These are phyloP conservation scores for Chloranthus sessilifolius DNA, from an alignment of 164 flowering plant genomes.

Conservation along the genomic window DNA sequence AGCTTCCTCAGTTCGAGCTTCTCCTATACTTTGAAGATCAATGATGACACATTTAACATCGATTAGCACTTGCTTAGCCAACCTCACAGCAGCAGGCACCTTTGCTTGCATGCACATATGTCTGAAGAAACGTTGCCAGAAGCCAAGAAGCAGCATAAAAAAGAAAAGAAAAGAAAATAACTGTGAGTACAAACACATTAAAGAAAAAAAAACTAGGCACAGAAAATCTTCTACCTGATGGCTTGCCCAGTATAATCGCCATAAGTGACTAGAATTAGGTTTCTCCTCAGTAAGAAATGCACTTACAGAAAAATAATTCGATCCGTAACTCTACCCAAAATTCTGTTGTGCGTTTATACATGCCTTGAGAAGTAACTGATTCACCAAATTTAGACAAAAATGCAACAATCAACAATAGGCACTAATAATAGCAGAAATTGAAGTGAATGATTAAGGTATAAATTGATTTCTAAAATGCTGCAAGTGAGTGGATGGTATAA, in stretches of 20 bases:
- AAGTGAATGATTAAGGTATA: too few species aligned
- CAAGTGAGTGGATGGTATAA: too few species aligned
- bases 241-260: constrained; percentile 96
- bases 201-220: neutral
- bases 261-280: constrained; percentile 67
- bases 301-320: constrained; percentile 77
- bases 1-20: constrained; percentile 98
- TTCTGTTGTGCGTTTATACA: constrained; percentile 87
- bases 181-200: too few species aligned
- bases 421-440: too few species aligned
- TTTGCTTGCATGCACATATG: constrained; percentile 99
- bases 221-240: constrained; percentile 66
- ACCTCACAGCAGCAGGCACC: constrained; percentile 83
- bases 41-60: constrained; percentile 88
- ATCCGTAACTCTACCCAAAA: constrained; percentile 95
- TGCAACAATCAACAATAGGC: too few species aligned
- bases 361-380: too few species aligned
- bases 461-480: too few species aligned
- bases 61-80: constrained; percentile 69
- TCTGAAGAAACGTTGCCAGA: constrained; percentile 87
- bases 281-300: constrained; percentile 57
- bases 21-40: constrained; percentile 99
- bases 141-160: constrained; percentile 5
- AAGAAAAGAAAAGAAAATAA: constrained; percentile 6
- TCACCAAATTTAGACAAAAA: too few species aligned